phyloP scores from a whole-genome alignment of 164 flowering plant species.

The Taxillus chinensis region DNA sequence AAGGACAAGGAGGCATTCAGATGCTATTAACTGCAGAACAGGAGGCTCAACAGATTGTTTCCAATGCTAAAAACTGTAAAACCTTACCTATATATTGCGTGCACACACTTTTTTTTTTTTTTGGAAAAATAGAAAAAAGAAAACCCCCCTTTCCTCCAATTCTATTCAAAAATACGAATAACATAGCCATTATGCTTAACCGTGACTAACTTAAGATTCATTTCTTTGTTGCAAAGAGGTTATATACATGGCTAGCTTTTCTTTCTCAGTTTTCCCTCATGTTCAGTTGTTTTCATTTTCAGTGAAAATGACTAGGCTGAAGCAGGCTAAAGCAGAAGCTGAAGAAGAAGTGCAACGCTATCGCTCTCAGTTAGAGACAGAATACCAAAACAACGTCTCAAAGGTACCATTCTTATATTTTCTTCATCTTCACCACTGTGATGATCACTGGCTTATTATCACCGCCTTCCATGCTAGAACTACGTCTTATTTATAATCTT shows the following conservation, averaged over 20 bases:
- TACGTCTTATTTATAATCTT: too few relatives aligned
- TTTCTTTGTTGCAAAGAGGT: too few relatives aligned
- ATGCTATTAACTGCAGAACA: slow-evolving; percentile 60
- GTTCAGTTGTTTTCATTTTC: background rate
- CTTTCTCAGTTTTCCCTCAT: background rate
- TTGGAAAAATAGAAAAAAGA: too few relatives aligned
- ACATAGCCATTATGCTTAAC: too few relatives aligned
- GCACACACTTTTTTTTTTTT: too few relatives aligned
- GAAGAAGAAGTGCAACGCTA: background rate
- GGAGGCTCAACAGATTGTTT: slow-evolving; percentile 50
- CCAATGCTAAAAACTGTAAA: slow-evolving; percentile 46
- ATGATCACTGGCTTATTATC: too few relatives aligned
- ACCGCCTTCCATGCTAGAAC: too few relatives aligned
- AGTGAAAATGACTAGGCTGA: background rate
- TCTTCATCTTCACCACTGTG: background rate
- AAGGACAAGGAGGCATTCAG: slow-evolving; percentile 65
- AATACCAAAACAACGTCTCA: background rate
- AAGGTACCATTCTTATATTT: background rate
- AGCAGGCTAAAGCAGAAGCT: slow-evolving; percentile 3
- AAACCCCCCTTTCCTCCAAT: background rate
- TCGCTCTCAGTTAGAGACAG: background rate
- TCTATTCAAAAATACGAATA: background rate
- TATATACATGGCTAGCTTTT: background rate
- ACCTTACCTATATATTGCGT: background rate
- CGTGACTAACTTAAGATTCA: too few relatives aligned